These are phyloP conservation scores for Agrostemma githago DNA, from an alignment of 148 eudicot genomes.

Conservation along the genomic window DNA sequence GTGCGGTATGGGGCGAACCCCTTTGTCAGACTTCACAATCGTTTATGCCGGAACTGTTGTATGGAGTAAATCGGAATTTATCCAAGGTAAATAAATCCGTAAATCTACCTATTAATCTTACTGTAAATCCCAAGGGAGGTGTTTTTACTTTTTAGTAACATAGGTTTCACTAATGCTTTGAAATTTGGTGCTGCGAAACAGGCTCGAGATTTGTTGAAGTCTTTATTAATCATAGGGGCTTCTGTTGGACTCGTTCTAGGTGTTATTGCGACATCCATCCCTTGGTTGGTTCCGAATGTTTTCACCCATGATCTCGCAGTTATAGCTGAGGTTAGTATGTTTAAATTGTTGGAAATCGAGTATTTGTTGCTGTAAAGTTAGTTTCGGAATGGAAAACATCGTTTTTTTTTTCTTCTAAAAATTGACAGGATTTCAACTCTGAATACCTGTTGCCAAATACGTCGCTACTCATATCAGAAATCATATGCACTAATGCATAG, in stretches of 20 bases:
- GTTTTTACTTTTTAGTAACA: not conserved
- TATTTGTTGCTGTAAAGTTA: not conserved
- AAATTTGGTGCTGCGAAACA: conserved; percentile 25
- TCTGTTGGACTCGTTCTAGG: conserved; percentile 63
- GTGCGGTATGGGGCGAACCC: conserved; percentile 90
- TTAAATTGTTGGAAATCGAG: not conserved
- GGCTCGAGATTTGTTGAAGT: conserved; percentile 70
- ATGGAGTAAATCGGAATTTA: conserved; percentile 68
- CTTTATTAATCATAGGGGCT: conserved; percentile 71
- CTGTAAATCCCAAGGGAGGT: not conserved
- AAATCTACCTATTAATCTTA: not conserved
- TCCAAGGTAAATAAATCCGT: conserved; percentile 49
- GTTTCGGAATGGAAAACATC: too few relatives aligned
- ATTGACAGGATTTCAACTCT: too few relatives aligned
- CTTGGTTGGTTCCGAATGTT: conserved; percentile 67
- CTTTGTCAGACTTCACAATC: conserved; percentile 97
- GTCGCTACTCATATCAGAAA: not conserved
- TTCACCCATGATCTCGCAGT: conserved; percentile 75
- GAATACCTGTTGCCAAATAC: too few relatives aligned
- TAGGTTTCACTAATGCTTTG: conserved; percentile 12
- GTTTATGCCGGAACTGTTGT: conserved; percentile 90
- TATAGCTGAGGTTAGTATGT: conserved; percentile 62
- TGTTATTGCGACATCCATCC: conserved; percentile 57
- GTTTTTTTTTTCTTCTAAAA: too few relatives aligned
- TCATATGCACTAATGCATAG: not conserved